Percentiles rank a stretch among this genome's conserved stretches.
Evolutionary conservation across 2,329 filamentous ascomycete genomes (phyloP).

Genomic region (Aspergillus neotritici): DNA sequence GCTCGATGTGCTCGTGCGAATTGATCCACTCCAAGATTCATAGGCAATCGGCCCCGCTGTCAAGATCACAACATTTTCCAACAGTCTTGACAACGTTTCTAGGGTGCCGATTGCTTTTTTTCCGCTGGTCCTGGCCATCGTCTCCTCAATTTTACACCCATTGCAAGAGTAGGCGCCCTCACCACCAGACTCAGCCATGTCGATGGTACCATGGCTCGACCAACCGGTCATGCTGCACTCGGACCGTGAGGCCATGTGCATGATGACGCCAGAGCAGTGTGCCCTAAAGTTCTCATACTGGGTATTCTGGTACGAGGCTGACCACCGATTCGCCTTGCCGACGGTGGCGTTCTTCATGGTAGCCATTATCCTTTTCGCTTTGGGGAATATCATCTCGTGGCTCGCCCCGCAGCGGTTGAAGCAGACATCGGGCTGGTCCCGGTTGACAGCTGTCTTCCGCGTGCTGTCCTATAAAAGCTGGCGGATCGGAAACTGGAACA

Average conservation of each 20-base stretch:
- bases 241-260: slow-evolving; percentile 23
- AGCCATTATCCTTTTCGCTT: slow-evolving; percentile 35
- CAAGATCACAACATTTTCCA: background rate
- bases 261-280: slow-evolving; percentile 26
- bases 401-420: slow-evolving; percentile 26
- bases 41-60: background rate
- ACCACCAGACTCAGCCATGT: background rate
- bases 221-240: slow-evolving; percentile 30
- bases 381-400: slow-evolving; percentile 33
- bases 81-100: too few relatives aligned
- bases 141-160: background rate
- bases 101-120: too few relatives aligned
- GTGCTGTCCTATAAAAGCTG: slow-evolving; percentile 41
- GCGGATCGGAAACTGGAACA: slow-evolving; percentile 16
- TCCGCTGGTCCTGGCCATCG: too few relatives aligned
- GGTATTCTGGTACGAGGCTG: slow-evolving; percentile 26
- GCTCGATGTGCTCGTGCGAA: too few relatives aligned
- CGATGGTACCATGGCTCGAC: slow-evolving; percentile 25
- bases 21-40: too few relatives aligned
- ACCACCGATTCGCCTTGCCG: background rate
- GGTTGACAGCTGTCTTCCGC: slow-evolving; percentile 32
- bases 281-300: slow-evolving; percentile 22
- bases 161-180: slow-evolving; percentile 15
- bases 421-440: slow-evolving; percentile 26
- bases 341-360: background rate